Conservation (phyloP, 176 grass and related monocot species). For the Urochloa ruziziensis region DNA sequence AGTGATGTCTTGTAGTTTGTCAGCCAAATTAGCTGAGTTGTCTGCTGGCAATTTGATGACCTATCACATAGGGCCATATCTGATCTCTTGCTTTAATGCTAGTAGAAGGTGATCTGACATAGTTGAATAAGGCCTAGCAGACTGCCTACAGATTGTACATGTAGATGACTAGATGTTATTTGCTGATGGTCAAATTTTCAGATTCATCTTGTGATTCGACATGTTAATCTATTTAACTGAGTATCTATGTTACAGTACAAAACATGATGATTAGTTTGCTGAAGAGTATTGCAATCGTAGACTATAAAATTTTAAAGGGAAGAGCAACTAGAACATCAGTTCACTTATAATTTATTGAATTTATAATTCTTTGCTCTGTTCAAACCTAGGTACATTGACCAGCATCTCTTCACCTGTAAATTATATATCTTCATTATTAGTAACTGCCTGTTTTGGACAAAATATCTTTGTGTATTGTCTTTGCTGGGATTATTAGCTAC, state of each 20-base stretch:
- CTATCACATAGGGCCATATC: not conserved
- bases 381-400: not conserved
- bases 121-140: not conserved
- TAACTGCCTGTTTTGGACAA: not conserved
- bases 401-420: not conserved
- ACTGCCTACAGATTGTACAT: not conserved
- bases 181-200: not conserved
- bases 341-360: not conserved
- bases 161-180: not conserved
- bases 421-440: not conserved
- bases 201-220: not conserved
- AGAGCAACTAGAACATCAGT: not conserved
- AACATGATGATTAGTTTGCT: not conserved
- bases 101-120: not conserved
- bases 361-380: not conserved
- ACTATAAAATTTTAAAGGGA: not conserved
- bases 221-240: not conserved
- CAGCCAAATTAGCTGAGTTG: not conserved
- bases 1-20: not conserved
- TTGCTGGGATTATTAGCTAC: not conserved
- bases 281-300: not conserved
- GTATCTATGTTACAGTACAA: not conserved
- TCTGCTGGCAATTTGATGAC: not conserved
- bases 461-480: not conserved
- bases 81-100: not conserved